Percentiles rank a stretch among this genome's conserved stretches.
Evolutionary conservation across 495 filamentous ascomycete genomes (phyloP).

Genomic region (Lentithecium fluviatile): DNA sequence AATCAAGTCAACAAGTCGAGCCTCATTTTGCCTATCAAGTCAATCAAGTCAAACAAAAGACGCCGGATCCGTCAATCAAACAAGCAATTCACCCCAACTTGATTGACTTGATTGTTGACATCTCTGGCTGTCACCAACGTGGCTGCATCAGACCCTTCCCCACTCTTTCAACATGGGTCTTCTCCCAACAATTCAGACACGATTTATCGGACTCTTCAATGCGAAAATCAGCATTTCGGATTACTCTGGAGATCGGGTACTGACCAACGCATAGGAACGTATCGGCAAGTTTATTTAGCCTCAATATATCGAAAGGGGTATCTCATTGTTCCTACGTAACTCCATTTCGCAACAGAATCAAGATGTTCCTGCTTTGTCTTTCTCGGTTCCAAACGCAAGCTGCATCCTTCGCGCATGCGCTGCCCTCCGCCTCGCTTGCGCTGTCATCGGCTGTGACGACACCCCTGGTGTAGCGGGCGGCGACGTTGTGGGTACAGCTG

Average conservation of each 20-base stretch:
- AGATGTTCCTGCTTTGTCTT: not conserved
- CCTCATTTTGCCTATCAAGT: not conserved
- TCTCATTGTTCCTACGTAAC: not conserved
- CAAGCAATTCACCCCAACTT: not conserved
- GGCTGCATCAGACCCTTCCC: no score
- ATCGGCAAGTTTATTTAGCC: no score
- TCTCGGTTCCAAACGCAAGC: constrained; percentile 8
- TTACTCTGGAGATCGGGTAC: no score
- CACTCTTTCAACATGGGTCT: no score
- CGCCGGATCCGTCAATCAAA: no score
- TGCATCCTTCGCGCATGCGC: constrained; percentile 19
- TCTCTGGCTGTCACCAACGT: not conserved
- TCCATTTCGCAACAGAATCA: not conserved
- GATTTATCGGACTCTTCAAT: no score
- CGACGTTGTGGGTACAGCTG: no score
- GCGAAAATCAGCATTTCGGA: no score
- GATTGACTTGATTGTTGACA: constrained; percentile 12
- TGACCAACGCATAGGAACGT: no score
- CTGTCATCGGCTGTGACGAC: not conserved
- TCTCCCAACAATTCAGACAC: no score
- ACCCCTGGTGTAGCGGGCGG: not conserved
- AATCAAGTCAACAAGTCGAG: not conserved
- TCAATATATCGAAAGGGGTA: no score
- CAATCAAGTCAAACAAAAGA: not conserved
- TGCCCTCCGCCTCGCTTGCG: constrained; percentile 13